Conservation (phyloP, 75 land plant genomes). For the Selaginella tamariscina region DNA sequence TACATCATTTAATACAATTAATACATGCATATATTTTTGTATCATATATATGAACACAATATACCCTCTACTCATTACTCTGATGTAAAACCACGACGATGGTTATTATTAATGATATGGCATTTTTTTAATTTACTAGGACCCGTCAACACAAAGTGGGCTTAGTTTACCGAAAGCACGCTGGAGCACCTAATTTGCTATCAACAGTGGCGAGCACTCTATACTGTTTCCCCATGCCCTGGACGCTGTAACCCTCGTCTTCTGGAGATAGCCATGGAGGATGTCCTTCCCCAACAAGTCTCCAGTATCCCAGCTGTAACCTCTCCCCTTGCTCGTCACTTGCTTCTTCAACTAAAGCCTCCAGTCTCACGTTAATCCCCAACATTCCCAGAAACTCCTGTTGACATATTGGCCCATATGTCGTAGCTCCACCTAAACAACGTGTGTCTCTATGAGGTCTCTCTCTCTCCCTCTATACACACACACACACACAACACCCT, state of each 20-base stretch:
- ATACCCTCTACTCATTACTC: neutral
- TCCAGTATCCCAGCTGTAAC: slow-evolving; percentile 82
- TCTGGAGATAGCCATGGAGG: slow-evolving; percentile 90
- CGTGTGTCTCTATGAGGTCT: neutral
- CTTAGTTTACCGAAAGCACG: slow-evolving; percentile 58
- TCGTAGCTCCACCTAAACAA: slow-evolving; percentile 36
- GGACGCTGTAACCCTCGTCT: slow-evolving; percentile 42
- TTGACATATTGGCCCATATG: slow-evolving; percentile 78
- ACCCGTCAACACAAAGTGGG: too few species aligned
- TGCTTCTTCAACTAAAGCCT: slow-evolving; percentile 59
- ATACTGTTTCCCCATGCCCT: slow-evolving; percentile 82
- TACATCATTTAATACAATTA: neutral
- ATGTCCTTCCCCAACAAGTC: slow-evolving; percentile 90
- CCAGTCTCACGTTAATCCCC: slow-evolving; percentile 85
- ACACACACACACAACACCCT: too few species aligned
- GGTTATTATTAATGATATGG: neutral
- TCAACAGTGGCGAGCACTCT: slow-evolving; percentile 73
- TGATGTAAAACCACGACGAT: neutral
- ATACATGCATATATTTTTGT: neutral
- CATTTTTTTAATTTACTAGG: neutral
- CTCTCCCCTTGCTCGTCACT: slow-evolving; percentile 69
- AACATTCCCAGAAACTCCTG: slow-evolving; percentile 73
- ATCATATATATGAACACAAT: neutral
- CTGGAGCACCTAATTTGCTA: slow-evolving; percentile 52
- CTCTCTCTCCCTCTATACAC: too few species aligned